Percentiles rank a stretch among this genome's conserved stretches.
Conservation (phyloP, 2,329 filamentous ascomycete genomes). For the Diaporthe destruens region DNA sequence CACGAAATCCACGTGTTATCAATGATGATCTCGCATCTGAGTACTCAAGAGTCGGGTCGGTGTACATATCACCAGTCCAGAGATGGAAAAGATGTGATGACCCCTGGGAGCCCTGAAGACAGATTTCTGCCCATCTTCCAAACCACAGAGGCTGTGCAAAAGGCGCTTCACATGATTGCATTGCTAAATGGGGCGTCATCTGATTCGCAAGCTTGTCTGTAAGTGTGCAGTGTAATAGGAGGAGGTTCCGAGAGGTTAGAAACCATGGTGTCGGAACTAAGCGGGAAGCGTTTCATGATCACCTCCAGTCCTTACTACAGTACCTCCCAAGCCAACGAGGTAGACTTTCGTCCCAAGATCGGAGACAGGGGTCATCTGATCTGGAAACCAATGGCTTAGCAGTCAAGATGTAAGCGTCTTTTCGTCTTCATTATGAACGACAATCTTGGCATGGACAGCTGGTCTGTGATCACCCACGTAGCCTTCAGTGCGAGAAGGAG, state of each 20-base stretch:
- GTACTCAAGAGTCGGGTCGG: background rate
- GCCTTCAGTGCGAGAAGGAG: background rate
- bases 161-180: constrained; percentile 12
- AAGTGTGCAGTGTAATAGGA: constrained; percentile 7
- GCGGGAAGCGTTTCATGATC: constrained; percentile 34
- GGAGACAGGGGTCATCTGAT: constrained; percentile 21
- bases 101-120: background rate
- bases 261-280: constrained; percentile 19
- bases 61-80: background rate
- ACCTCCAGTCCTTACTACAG: constrained; percentile 23
- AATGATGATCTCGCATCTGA: background rate
- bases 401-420: background rate
- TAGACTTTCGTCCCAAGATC: constrained; percentile 2
- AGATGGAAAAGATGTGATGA: background rate
- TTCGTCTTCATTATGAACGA: constrained; percentile 3
- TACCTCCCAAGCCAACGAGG: constrained; percentile 7
- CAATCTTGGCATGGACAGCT: constrained; percentile 12
- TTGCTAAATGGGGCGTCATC: constrained; percentile 17
- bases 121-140: background rate
- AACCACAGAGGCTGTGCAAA: constrained; percentile 27
- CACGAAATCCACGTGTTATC: constrained; percentile 6
- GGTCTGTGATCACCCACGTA: background rate
- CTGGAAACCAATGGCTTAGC: background rate
- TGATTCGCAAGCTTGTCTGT: constrained; percentile 35
- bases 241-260: constrained; percentile 37